Conservation (phyloP, 768 basidiomycete species). For the Sarcodon aspratus region DNA sequence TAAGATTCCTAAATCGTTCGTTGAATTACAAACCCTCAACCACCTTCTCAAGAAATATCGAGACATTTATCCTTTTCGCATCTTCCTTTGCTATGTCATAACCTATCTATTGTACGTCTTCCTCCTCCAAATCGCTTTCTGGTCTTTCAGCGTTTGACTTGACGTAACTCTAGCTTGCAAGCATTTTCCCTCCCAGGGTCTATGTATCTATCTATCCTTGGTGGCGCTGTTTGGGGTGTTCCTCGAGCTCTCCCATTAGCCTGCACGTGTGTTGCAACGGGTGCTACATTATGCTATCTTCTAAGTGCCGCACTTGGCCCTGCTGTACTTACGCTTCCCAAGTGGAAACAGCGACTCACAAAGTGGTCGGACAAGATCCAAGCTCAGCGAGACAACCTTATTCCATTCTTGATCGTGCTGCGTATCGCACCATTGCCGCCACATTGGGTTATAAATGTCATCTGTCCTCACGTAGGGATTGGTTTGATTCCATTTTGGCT, state of each 20-base stretch:
- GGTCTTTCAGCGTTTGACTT: conserved; percentile 2
- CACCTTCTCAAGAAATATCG: conserved; percentile 84
- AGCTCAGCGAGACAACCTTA: conserved; percentile 71
- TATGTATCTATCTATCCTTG: conserved; percentile 96
- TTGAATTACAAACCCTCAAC: conserved; percentile 79
- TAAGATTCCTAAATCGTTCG: conserved; percentile 81
- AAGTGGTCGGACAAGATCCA: conserved; percentile 72
- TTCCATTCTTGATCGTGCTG: conserved; percentile 90
- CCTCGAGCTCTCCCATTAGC: conserved; percentile 78
- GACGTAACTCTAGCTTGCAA: conserved; percentile 55
- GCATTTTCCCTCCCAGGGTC: conserved; percentile 95
- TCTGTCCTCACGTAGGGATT: conserved; percentile 90
- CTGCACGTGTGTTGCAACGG: conserved; percentile 84
- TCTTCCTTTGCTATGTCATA: conserved; percentile 77
- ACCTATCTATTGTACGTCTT: conserved; percentile 84
- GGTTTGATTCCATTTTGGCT: conserved; percentile 79
- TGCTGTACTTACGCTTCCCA: conserved; percentile 77
- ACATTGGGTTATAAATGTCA: conserved; percentile 92
- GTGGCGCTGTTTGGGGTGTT: conserved; percentile 93
- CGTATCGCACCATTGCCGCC: conserved; percentile 92
- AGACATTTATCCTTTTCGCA: conserved; percentile 75
- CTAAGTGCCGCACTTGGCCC: conserved; percentile 90
- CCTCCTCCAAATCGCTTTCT: conserved; percentile 1
- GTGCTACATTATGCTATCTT: conserved; percentile 86
- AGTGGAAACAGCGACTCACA: conserved; percentile 75